Base-by-base conservation (phyloP, 345 rosid species). In the Acer saccharum region DNA sequence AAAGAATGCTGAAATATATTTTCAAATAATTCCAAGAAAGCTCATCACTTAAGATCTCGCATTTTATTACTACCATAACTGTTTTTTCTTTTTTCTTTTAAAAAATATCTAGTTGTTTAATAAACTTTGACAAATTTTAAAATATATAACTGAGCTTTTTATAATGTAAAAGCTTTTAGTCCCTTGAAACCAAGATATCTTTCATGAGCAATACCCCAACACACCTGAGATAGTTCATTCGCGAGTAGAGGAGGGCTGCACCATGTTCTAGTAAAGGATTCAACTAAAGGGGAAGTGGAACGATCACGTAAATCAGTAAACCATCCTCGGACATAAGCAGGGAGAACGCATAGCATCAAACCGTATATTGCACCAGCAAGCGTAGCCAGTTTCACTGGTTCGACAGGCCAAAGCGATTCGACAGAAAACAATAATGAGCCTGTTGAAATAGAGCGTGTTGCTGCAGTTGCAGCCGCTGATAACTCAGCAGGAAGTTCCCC, bases 241-340 rank as follows among this genome's bases (percentile, higher is more conserved):
- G 83, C 84, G 79, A 93, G 84, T 74, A 95, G 81, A 74, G 89
- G 88, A 79, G 98, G 97, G 81, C 99, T 95, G 86, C 99, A 95
- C 97, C 97, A 93, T 69, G 90, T 79, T 86, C 90, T 90, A 64
- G 99, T 91, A 83, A 93, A 95, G 73, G 92, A 81, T 87, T 95
- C 99, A 57, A 93, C 87, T 58, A 76, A 71, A 69, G 89, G 86
- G 79, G 89, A 88, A 27, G 81, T 71, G 57, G 95, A 89, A 21
- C 97, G 98, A 79, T 93, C 98, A 74, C 97, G 99, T 55, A 95
- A 80, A 71, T 91, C 90, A 62, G 88, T 86, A 77, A 93, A 95
- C 99, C 99, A 95, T 23, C 87, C 89, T 82, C 99, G 90, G 68
- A 95, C 98, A 73, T 91, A 95, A 69, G 99, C 98, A 76, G 99